Percentiles rank a stretch among this genome's conserved stretches.
Evolutionary conservation across 106 monocot species (phyloP).

Genomic region (Platanthera guangdongensis): DNA sequence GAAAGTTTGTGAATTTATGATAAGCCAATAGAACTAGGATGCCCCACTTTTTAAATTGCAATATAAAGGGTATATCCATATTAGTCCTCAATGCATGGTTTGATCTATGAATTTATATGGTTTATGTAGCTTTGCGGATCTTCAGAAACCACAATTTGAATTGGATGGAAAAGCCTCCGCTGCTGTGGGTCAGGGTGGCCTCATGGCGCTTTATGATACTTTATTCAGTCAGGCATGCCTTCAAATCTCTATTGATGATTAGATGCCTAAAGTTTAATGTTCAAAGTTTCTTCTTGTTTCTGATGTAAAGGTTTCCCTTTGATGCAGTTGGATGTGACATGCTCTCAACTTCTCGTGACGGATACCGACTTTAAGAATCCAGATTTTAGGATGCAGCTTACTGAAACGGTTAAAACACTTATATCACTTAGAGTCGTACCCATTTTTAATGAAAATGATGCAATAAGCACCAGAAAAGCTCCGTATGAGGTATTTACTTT

Average conservation of each 20-base stretch:
- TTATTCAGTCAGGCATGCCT: conserved; percentile 34
- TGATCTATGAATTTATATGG: not conserved
- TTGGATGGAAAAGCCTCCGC: conserved; percentile 71
- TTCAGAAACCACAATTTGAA: conserved; percentile 59
- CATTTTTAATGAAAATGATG: conserved; percentile 97
- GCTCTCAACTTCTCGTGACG: conserved; percentile 88
- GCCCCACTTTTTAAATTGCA: not conserved
- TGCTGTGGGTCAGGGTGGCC: conserved; percentile 71
- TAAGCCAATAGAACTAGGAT: too few relatives aligned
- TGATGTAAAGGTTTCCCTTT: conserved; percentile 2
- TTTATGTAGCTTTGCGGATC: conserved; percentile 59
- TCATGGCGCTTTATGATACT: conserved; percentile 67
- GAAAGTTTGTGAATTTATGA: not conserved
- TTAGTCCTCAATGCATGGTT: not conserved
- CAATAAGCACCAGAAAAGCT: conserved; percentile 86
- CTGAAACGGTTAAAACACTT: conserved; percentile 71
- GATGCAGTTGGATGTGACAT: conserved; percentile 84
- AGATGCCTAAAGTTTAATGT: not conserved
- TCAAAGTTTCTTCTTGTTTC: not conserved
- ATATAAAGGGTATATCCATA: not conserved
- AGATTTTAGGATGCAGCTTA: conserved; percentile 73
- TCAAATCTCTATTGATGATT: not conserved
- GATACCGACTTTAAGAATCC: conserved; percentile 79
- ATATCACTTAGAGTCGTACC: conserved; percentile 66
- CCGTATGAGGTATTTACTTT: conserved; percentile 69